Evolutionary conservation across 2,329 filamentous ascomycete genomes (phyloP).

Genomic region (Alternaria ethzedia): DNA sequence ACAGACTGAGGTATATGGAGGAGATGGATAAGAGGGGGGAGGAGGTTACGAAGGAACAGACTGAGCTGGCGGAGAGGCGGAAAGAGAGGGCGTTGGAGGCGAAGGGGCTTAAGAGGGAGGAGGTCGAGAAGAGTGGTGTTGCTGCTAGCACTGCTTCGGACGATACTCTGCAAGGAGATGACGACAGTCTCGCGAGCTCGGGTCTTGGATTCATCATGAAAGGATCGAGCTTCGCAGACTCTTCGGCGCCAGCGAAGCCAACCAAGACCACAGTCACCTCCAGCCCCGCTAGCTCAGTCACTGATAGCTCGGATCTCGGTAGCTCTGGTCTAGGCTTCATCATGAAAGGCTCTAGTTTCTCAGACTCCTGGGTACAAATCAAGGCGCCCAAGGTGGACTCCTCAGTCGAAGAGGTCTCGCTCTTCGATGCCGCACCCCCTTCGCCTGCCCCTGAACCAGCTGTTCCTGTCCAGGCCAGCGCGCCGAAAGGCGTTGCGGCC

Average conservation of each 20-base stretch:
- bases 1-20: conserved; percentile 67
- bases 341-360: conserved; percentile 36
- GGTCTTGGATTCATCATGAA: conserved; percentile 36
- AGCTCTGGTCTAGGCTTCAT: conserved; percentile 30
- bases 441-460: conserved; percentile 16
- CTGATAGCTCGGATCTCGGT: conserved; percentile 4
- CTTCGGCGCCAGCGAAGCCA: neutral
- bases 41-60: conserved; percentile 55
- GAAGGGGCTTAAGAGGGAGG: conserved; percentile 47
- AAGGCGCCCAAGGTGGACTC: conserved; percentile 11
- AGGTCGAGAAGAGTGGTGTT: conserved; percentile 9
- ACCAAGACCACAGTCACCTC: neutral
- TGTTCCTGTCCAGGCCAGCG: conserved; percentile 4
- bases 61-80: conserved; percentile 57
- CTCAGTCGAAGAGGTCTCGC: conserved; percentile 18
- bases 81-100: conserved; percentile 59
- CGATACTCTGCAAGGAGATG: conserved; percentile 17
- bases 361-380: conserved; percentile 13
- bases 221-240: conserved; percentile 27
- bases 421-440: conserved; percentile 32
- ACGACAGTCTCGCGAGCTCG: conserved; percentile 16
- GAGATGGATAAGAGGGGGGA: conserved; percentile 62
- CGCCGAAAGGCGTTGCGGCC: conserved; percentile 19
- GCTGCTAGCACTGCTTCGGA: conserved; percentile 20
- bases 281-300: conserved; percentile 5